phyloP scores from a whole-genome alignment of 495 filamentous ascomycete genomes.

The Cercophora sp. region DNA sequence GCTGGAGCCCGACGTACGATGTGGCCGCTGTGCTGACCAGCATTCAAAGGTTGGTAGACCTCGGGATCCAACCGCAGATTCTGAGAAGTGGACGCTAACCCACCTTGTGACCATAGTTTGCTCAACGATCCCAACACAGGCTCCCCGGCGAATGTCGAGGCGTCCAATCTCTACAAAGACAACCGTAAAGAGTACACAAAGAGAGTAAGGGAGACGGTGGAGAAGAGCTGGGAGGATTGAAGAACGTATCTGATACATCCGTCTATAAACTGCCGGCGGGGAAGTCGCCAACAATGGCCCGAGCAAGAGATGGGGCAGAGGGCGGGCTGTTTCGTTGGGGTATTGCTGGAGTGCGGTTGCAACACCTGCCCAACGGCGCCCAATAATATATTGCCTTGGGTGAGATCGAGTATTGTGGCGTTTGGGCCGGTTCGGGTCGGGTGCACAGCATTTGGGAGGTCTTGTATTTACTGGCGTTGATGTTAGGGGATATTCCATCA shows the following conservation, averaged over 20 bases:
- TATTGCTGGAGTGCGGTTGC: no score
- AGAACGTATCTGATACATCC: background rate
- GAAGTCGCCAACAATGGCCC: no score
- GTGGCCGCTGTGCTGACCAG: constrained; percentile 95
- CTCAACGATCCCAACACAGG: constrained; percentile 97
- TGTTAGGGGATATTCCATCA: background rate
- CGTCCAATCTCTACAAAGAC: constrained; percentile 97
- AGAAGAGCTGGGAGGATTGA: constrained; percentile 98
- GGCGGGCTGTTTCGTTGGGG: no score
- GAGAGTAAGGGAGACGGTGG: constrained; percentile 90
- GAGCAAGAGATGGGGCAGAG: no score
- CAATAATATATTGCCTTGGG: no score
- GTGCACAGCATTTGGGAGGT: constrained; percentile 8
- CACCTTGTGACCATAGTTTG: constrained; percentile 60
- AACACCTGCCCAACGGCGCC: no score
- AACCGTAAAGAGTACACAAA: constrained; percentile 95
- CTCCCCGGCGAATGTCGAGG: constrained; percentile 95
- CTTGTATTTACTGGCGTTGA: constrained; percentile 7
- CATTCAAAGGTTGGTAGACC: constrained; percentile 89
- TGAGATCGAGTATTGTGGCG: background rate
- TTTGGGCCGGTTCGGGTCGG: constrained; percentile 3
- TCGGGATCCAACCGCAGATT: background rate
- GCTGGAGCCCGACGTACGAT: constrained; percentile 98
- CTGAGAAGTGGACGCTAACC: constrained; percentile 15
- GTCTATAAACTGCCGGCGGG: no score